Conservation (phyloP, 75 land plant species). For the Azolla pinnata region DNA sequence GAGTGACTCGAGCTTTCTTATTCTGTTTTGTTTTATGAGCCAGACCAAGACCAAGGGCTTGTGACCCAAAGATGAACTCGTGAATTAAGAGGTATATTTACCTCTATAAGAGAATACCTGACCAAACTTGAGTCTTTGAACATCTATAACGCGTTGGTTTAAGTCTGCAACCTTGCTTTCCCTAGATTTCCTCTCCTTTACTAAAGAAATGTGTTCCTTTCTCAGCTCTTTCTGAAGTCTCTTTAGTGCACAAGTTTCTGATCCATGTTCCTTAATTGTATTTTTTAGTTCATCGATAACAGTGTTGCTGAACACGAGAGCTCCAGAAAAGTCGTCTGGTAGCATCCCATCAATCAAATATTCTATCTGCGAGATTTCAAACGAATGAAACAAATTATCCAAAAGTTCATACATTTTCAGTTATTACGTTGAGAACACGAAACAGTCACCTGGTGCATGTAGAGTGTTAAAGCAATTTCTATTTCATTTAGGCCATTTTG, state of each 20-base stretch:
- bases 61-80: neutral
- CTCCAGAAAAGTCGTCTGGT: constrained; percentile 27
- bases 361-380: constrained; percentile 16
- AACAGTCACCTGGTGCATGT: constrained; percentile 25
- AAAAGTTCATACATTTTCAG: neutral
- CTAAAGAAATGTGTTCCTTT: constrained; percentile 15
- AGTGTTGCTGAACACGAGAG: constrained; percentile 17
- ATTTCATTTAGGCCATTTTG: constrained; percentile 23
- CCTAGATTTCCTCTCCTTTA: constrained; percentile 16
- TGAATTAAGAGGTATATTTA: neutral
- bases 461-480: constrained; percentile 16
- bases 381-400: neutral
- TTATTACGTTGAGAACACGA: neutral
- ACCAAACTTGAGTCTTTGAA: constrained; percentile 36
- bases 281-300: constrained; percentile 16
- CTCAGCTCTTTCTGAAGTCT: constrained; percentile 30
- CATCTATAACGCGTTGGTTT: constrained; percentile 22
- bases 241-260: constrained; percentile 19
- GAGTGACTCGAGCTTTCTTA: too few species aligned
- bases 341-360: constrained; percentile 18
- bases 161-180: constrained; percentile 18
- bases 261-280: constrained; percentile 14
- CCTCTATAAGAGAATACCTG: constrained; percentile 15
- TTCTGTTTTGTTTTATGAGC: too few species aligned
- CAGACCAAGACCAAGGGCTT: neutral